A percentile compares a stretch with the other conserved stretches of the same genome.
Evolutionary conservation across 140 eudicot genomes (phyloP).

Genomic region (Ambrosia hybrid): DNA sequence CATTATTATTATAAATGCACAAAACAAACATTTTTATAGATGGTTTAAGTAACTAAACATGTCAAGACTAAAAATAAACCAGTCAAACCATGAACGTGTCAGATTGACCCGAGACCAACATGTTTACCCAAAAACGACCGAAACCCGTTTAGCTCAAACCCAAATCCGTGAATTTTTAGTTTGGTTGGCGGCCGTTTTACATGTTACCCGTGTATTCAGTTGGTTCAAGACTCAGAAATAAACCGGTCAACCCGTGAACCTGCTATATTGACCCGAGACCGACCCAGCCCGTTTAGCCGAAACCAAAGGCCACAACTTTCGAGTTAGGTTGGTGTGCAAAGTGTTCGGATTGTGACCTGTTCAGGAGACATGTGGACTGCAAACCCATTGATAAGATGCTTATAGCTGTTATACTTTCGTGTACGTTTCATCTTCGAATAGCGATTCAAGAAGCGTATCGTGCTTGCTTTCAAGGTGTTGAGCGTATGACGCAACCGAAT

Average conservation of each 20-base stretch:
- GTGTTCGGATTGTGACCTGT: conserved; percentile 68
- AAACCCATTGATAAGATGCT: conserved; percentile 89
- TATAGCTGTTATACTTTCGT: conserved; percentile 89
- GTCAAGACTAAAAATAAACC: neutral
- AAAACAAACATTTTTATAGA: neutral
- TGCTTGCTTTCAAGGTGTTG: conserved; percentile 78
- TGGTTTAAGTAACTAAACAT: neutral
- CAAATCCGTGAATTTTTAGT: no score
- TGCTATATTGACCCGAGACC: no score
- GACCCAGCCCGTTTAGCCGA: no score
- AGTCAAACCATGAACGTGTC: neutral
- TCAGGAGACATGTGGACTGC: conserved; percentile 87
- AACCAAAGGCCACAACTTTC: no score
- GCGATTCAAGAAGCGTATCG: conserved; percentile 71
- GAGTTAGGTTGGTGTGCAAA: neutral
- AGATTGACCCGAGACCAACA: neutral
- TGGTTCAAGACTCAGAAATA: no score
- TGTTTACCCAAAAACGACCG: neutral
- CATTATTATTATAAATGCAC: neutral
- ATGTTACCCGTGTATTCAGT: no score
- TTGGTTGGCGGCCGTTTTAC: no score
- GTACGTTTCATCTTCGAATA: conserved; percentile 73
- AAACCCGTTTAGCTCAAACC: neutral
- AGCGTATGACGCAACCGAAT: conserved; percentile 70
- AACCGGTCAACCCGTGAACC: no score